phyloP scores from a whole-genome alignment of 2,329 filamentous ascomycete species.

The Hortaea sp. region DNA sequence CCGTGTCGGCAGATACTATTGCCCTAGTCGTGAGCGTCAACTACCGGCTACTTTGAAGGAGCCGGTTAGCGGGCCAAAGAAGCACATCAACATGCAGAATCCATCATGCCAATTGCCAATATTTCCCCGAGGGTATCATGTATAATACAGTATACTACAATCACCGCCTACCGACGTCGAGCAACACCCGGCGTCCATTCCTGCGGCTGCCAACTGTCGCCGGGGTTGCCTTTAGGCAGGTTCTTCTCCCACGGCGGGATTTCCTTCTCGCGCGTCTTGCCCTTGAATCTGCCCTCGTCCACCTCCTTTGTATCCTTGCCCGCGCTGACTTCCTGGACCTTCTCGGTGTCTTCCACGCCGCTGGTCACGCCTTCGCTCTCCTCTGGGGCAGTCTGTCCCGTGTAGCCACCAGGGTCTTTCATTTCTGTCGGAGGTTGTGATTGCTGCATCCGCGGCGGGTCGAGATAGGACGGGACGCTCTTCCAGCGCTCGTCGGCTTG shows the following conservation, averaged over 20 bases:
- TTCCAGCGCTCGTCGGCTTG: constrained; percentile 54
- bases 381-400: constrained; percentile 23
- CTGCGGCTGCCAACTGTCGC: constrained; percentile 39
- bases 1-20: too few species aligned
- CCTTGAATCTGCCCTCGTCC: constrained; percentile 25
- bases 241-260: constrained; percentile 32
- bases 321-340: constrained; percentile 21
- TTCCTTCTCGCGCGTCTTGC: constrained; percentile 15
- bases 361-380: constrained; percentile 22
- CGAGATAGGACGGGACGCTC: constrained; percentile 47
- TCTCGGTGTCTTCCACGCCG: constrained; percentile 20
- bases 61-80: too few species aligned
- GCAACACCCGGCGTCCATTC: constrained; percentile 34
- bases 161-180: constrained; percentile 13
- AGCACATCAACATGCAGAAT: too few species aligned
- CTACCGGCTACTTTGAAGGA: too few species aligned
- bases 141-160: background rate
- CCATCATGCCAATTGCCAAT: too few species aligned
- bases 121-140: too few species aligned
- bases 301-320: constrained; percentile 16
- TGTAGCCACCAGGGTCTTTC: constrained; percentile 32
- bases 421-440: constrained; percentile 36
- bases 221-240: constrained; percentile 25
- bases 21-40: too few species aligned
- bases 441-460: constrained; percentile 43